Evolutionary conservation across 2,329 filamentous ascomycete species (phyloP), one percentile per base, ranked within the genome.

Genomic region (Amylocarpus encephaloides): DNA sequence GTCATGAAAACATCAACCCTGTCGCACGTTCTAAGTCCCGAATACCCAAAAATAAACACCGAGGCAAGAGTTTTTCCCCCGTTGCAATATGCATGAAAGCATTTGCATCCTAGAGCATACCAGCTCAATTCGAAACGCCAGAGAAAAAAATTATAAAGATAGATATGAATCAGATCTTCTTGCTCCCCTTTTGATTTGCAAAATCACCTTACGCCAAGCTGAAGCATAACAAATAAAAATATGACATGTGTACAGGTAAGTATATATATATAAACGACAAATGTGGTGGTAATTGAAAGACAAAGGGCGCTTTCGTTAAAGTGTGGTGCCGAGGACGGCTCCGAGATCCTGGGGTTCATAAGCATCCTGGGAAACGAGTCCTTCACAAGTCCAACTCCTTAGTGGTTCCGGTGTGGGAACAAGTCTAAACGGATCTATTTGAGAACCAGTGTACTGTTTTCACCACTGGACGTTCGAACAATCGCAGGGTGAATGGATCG

Each of bases 141-240:
- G 22, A 16, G 22, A 46, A 29, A 50, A 50, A 45, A 18, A 19
- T 30, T 26, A 26, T 33, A n/a, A 47, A 52, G 43, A 52, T 50
- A 50, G 48, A 54, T 50, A 47, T 49, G 39, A 52, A 51, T 51
- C 52, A 49, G 46, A 51, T 51, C 52, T 44, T 40, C 30, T 41
- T 35, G 15, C 7, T 12, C 30, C 30, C 29, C 38, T 45, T 49
- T 53, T 51, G 43, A 19, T 38, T 45, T 45, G 46, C 40, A 48
- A 35, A 50, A 46, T 12, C n/a, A 36, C 52, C 22, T 36, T 53
- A 48, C 58, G 58, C 58, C 58, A 49, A 54, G 58, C 58, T 57
- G 18, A 44, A 50, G 48, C 35, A 13, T 6, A 52, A 35, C 18
- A 44, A 29, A 43, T 50, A 43, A 40, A 22, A 51, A 52, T 7